phyloP scores from a whole-genome alignment of 2,329 filamentous ascomycete species.

The Aspergillus sergii region DNA sequence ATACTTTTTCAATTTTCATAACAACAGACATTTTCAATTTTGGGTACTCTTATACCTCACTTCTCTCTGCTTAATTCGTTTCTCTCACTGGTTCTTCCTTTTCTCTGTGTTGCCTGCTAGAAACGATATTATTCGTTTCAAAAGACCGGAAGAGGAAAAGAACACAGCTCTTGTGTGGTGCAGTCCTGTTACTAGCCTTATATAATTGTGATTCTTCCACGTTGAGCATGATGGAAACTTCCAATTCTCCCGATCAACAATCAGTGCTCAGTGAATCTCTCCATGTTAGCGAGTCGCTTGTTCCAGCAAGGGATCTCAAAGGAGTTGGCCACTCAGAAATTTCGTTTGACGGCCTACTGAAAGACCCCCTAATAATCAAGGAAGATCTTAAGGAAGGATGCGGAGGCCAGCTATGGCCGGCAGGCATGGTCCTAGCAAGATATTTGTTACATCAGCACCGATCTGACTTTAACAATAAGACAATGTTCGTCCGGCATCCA shows the following conservation, averaged over 20 bases:
- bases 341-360: slow-evolving; percentile 74
- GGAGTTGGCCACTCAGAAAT: slow-evolving; percentile 54
- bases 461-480: slow-evolving; percentile 63
- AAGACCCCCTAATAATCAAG: slow-evolving; percentile 70
- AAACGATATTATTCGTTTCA: not conserved
- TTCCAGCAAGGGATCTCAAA: slow-evolving; percentile 57
- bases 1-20: not conserved
- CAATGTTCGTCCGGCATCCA: slow-evolving; percentile 62
- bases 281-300: slow-evolving; percentile 57
- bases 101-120: not conserved
- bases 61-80: too few relatives aligned
- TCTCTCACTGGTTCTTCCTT: not conserved
- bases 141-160: not conserved
- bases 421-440: slow-evolving; percentile 82
- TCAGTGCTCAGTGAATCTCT: slow-evolving; percentile 35
- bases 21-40: not conserved
- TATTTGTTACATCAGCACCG: slow-evolving; percentile 79
- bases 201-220: not conserved
- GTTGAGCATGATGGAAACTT: slow-evolving; percentile 11
- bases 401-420: slow-evolving; percentile 92
- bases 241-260: slow-evolving; percentile 15
- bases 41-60: not conserved
- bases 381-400: slow-evolving; percentile 88
- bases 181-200: not conserved
- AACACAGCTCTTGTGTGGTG: not conserved